Evolutionary conservation across 129 eudicot genomes (phyloP), one percentile per base, ranked within the genome.

Genomic region (Chrysanthemum seticuspe): DNA sequence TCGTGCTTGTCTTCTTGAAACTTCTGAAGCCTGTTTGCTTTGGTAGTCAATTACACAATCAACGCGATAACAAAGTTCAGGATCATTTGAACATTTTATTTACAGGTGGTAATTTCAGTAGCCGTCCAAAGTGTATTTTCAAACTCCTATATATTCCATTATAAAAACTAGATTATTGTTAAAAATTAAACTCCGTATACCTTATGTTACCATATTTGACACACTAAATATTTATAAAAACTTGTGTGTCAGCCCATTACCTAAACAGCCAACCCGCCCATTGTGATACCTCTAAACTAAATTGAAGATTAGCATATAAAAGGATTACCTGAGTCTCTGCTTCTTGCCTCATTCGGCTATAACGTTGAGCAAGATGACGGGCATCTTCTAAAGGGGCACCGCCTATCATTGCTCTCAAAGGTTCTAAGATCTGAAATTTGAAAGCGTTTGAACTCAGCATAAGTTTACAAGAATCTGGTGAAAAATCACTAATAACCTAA

Each of bases 311-410:
- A 29, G 50, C 65, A 10, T 27, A 76, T 72, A 52, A 64, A 15
- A 52, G 40, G 36, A 50, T 80, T 80, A 95, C 97, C 96, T 88
- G 99, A 31, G 91, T 73, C 84, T 95, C 99, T 44, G 99, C 99
- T 81, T 95, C 99, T 85, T 91, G 99, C 79, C 99, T 88, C 99
- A 95, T 86, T 75, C 86, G 84, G 82, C 97, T 95, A 73, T 95
- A 95, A 25, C 97, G 88, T 70, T 95, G 97, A 67, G 96, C 99
- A 80, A 95, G 97, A 85, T 95, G 99, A 8, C 97, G 94, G n/a
- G 99, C 99, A 79, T 95, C 99, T 79, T 95, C 99, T 70, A 95
- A 74, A 27, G 99, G 99, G 70, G 97, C 86, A 64, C 99, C 97
- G 34, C 29, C 50, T 71, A 83, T 82, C 96, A 95, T 95, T 68